These are phyloP conservation scores for Centaurea solstitialis DNA, from an alignment of 129 eudicot species.

Conservation along the genomic window DNA sequence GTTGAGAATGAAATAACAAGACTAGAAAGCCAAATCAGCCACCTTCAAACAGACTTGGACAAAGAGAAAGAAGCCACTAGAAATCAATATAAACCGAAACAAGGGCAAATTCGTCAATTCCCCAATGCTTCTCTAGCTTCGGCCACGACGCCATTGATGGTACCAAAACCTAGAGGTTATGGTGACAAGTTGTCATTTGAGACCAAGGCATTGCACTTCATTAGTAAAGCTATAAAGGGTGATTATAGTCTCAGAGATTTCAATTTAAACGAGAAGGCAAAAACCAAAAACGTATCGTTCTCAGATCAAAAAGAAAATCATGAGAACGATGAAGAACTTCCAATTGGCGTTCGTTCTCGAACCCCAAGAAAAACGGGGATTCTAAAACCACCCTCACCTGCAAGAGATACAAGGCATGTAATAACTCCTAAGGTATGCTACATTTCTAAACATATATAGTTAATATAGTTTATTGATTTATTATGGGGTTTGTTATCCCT, in stretches of 20 bases:
- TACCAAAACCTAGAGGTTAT: constrained; percentile 21
- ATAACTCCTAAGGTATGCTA: constrained; percentile 68
- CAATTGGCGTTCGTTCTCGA: constrained; percentile 44
- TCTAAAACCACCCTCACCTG: constrained; percentile 69
- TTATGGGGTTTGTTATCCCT: too few species aligned
- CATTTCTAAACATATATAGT: not conserved
- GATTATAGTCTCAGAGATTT: constrained; percentile 70
- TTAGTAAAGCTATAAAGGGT: constrained; percentile 91
- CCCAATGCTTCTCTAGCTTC: constrained; percentile 33
- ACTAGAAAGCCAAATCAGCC: constrained; percentile 80
- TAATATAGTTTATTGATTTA: not conserved
- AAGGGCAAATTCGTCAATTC: constrained; percentile 23
- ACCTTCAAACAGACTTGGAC: constrained; percentile 53
- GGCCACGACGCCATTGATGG: constrained; percentile 27
- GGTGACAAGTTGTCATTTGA: constrained; percentile 60
- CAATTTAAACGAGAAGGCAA: constrained; percentile 38
- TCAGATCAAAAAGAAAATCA: constrained; percentile 51
- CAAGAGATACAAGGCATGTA: constrained; percentile 61
- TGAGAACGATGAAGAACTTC: constrained; percentile 29
- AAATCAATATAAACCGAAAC: constrained; percentile 29
- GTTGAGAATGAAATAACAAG: constrained; percentile 78
- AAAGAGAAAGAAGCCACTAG: constrained; percentile 57
- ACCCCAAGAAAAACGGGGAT: constrained; percentile 54
- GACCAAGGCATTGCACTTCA: constrained; percentile 84
- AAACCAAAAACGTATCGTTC: constrained; percentile 31